phyloP scores from a whole-genome alignment of 2,329 filamentous ascomycete genomes.

The Botrytis galanthina region DNA sequence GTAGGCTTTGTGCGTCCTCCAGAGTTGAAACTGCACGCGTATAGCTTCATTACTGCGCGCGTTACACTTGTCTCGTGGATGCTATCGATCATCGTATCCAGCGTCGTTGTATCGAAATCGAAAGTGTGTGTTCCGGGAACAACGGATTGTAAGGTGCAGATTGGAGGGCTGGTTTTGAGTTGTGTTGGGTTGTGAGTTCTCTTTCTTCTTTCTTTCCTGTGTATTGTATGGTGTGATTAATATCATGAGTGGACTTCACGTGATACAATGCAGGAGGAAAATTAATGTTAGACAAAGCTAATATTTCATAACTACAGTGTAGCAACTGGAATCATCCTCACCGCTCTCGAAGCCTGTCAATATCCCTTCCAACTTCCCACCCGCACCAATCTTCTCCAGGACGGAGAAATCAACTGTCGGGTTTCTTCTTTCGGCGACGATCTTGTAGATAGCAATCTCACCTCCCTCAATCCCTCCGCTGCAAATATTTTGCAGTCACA shows the following conservation, averaged over 20 bases:
- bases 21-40: conserved; percentile 27
- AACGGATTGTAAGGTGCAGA: conserved; percentile 24
- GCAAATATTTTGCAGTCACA: conserved; percentile 11
- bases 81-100: conserved; percentile 26
- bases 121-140: conserved; percentile 22
- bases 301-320: conserved; percentile 21
- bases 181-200: conserved; percentile 29
- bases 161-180: conserved; percentile 26
- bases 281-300: background rate
- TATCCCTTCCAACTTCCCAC: conserved; percentile 30
- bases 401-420: conserved; percentile 23
- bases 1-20: conserved; percentile 29
- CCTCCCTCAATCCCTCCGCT: conserved; percentile 16
- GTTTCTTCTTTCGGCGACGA: conserved; percentile 28
- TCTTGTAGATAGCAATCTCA: conserved; percentile 27
- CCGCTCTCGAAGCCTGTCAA: conserved; percentile 33
- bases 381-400: conserved; percentile 7
- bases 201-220: too few species aligned
- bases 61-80: conserved; percentile 30
- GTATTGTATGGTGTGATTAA: background rate
- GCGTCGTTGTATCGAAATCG: conserved; percentile 27
- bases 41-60: conserved; percentile 32
- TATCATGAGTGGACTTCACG: background rate
- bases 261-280: background rate
- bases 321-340: conserved; percentile 30